Percentiles rank a stretch among this genome's conserved stretches.
These are phyloP conservation scores for Boechera stricta DNA, from an alignment of 345 rosid species.

Conservation along the genomic window DNA sequence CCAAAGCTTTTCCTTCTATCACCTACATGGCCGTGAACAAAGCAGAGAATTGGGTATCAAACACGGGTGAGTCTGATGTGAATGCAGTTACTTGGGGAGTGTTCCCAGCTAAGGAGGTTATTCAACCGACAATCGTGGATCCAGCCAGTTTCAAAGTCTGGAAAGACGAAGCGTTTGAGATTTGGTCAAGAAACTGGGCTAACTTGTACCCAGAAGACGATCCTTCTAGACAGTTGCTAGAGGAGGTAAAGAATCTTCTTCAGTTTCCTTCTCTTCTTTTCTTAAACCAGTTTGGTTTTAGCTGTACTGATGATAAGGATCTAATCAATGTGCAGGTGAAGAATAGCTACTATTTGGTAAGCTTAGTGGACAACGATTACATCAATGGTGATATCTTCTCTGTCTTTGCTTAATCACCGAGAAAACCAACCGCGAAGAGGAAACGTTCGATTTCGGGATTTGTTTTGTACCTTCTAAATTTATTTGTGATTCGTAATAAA, in stretches of 20 bases:
- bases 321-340: slow-evolving; percentile 65
- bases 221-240: slow-evolving; percentile 64
- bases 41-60: slow-evolving; percentile 67
- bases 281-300: neutral
- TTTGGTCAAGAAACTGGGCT: slow-evolving; percentile 94
- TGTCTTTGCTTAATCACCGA: slow-evolving; percentile 40
- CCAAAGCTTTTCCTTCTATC: slow-evolving; percentile 63
- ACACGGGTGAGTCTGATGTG: slow-evolving; percentile 54
- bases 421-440: slow-evolving; percentile 9
- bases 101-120: slow-evolving; percentile 85
- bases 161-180: slow-evolving; percentile 99
- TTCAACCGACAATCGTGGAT: slow-evolving; percentile 97
- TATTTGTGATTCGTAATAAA: slow-evolving; percentile 28
- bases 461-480: slow-evolving; percentile 31
- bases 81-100: slow-evolving; percentile 99
- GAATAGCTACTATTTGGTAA: slow-evolving; percentile 77
- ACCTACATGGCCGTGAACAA: slow-evolving; percentile 81
- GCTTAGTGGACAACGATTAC: slow-evolving; percentile 57
- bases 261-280: neutral
- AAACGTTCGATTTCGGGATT: slow-evolving; percentile 23
- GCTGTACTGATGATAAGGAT: slow-evolving; percentile 24
- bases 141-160: slow-evolving; percentile 91
- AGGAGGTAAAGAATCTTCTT: slow-evolving; percentile 58
- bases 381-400: slow-evolving; percentile 45
- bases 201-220: slow-evolving; percentile 74